Evolutionary conservation across 176 grass and related monocot genomes (phyloP).

Genomic region (Zea luxurians): DNA sequence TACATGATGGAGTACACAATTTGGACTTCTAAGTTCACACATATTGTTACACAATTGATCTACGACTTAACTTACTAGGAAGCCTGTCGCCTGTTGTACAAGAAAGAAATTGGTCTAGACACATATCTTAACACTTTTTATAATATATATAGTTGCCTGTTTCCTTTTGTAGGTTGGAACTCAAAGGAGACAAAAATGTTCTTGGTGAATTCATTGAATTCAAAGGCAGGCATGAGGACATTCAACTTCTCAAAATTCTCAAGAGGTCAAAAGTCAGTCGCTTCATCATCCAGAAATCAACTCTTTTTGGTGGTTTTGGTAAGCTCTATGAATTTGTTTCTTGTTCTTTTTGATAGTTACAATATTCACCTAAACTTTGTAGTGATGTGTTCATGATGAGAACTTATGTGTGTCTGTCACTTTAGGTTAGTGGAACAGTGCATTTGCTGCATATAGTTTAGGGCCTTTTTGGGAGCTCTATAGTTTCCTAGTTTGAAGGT

Average conservation of each 20-base stretch:
- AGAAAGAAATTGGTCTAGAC: no score
- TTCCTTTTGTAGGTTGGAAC: constrained; percentile 66
- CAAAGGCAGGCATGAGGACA: constrained; percentile 77
- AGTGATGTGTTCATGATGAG: background rate
- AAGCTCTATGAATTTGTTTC: constrained; percentile 14
- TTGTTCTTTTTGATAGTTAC: constrained; percentile 5
- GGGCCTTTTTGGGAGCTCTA: no score
- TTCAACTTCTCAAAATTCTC: constrained; percentile 72
- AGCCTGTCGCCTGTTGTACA: no score
- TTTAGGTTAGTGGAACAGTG: constrained; percentile 16
- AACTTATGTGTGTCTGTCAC: background rate
- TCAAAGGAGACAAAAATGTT: constrained; percentile 70
- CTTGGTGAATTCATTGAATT: constrained; percentile 96
- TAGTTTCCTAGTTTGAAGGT: no score
- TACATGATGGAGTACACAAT: no score
- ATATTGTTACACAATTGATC: no score
- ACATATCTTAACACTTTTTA: no score
- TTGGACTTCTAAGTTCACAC: no score
- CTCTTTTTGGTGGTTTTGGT: constrained; percentile 78
- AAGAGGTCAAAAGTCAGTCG: constrained; percentile 90
- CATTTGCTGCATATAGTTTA: background rate
- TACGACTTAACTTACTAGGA: no score
- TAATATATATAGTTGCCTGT: constrained; percentile 3
- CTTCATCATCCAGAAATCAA: constrained; percentile 78
- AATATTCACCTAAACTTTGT: constrained; percentile 8